phyloP scores from a whole-genome alignment of 768 basidiomycete genomes.

The Lentinus brumalis region DNA sequence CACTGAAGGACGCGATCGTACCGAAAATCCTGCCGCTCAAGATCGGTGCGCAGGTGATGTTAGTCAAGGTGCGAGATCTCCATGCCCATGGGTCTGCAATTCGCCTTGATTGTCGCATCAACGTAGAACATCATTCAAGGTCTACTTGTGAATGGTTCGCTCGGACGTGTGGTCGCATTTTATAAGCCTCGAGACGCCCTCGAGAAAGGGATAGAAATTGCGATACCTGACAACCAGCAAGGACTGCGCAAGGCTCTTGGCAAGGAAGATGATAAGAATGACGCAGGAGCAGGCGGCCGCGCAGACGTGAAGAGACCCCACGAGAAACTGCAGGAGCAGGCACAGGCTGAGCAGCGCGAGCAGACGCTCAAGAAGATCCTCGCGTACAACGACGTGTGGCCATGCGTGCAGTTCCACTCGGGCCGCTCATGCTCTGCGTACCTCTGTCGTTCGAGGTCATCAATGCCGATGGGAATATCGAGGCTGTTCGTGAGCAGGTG shows the following conservation, averaged over 20 bases:
- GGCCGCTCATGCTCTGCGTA: conserved; percentile 46
- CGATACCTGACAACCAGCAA: conserved; percentile 10
- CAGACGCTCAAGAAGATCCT: conserved; percentile 22
- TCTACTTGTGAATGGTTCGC: conserved; percentile 67
- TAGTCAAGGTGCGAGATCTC: conserved; percentile 55
- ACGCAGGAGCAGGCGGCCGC: background rate
- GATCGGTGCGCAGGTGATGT: conserved; percentile 85
- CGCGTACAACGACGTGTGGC: conserved; percentile 42
- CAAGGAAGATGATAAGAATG: background rate
- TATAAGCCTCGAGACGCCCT: conserved; percentile 40
- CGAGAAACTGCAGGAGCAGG: background rate
- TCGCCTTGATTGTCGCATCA: background rate
- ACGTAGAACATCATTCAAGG: conserved; percentile 70
- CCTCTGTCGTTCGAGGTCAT: conserved; percentile 66
- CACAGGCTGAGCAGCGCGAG: conserved; percentile 4
- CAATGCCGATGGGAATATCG: conserved; percentile 57
- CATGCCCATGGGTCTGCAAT: background rate
- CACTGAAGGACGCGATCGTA: conserved; percentile 66
- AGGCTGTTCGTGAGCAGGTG: conserved; percentile 65
- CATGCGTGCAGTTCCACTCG: conserved; percentile 59
- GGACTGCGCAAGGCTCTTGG: background rate
- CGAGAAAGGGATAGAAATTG: conserved; percentile 37
- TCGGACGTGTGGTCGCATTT: conserved; percentile 43
- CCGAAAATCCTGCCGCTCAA: conserved; percentile 42
- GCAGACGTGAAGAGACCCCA: background rate